Evolutionary conservation across 1,139 yeast species (phyloP).

Genomic region (Torulaspora pretoriensis): DNA sequence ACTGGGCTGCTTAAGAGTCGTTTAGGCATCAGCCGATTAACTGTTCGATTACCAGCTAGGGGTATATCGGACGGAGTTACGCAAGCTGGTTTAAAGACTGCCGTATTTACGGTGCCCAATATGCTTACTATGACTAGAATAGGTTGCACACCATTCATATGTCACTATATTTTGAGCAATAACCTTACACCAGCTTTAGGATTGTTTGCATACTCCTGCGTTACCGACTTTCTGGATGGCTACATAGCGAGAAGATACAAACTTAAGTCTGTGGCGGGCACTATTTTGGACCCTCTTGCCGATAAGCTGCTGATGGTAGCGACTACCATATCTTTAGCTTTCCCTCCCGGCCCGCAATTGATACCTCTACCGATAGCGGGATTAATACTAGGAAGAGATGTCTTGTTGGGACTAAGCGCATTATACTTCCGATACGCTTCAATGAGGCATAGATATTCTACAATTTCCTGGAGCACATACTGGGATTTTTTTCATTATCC

Average conservation of each 20-base stretch:
- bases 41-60: constrained; percentile 19
- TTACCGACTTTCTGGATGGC: constrained; percentile 91
- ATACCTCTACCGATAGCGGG: constrained; percentile 67
- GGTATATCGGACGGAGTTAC: constrained; percentile 31
- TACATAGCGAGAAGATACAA: constrained; percentile 78
- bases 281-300: constrained; percentile 92
- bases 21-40: constrained; percentile 24
- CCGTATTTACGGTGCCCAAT: constrained; percentile 77
- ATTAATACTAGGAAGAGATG: constrained; percentile 80
- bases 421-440: constrained; percentile 68
- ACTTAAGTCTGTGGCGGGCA: constrained; percentile 77
- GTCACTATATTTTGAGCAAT: constrained; percentile 65
- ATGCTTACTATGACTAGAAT: constrained; percentile 75
- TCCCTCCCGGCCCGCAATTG: constrained; percentile 48
- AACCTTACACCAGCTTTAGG: constrained; percentile 61
- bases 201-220: constrained; percentile 75
- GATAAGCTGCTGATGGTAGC: constrained; percentile 88
- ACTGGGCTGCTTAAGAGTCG: constrained; percentile 1
- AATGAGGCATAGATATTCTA: constrained; percentile 60
- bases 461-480: constrained; percentile 55
- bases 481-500: constrained; percentile 72
- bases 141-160: constrained; percentile 75
- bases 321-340: constrained; percentile 70
- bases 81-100: constrained; percentile 6
- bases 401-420: constrained; percentile 70